Percentiles rank a stretch among this genome's conserved stretches.
phyloP scores from a whole-genome alignment of 2,329 filamentous ascomycete species.

The Zymoseptoria brevis region DNA sequence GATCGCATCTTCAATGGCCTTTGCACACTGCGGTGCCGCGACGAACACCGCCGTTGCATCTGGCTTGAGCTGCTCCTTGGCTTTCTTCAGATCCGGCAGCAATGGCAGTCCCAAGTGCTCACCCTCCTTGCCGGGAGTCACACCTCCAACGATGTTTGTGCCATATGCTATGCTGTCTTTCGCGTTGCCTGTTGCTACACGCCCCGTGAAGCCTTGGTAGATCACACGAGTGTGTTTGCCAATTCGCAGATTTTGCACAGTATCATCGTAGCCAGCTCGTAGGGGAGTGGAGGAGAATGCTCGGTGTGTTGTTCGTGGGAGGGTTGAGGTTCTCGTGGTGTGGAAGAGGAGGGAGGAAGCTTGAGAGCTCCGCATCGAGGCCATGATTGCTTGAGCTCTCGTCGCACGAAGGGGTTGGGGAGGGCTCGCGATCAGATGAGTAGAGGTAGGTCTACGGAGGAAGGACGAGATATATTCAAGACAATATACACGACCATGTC shows the following conservation, averaged over 20 bases:
- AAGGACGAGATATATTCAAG: neutral
- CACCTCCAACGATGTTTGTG: conserved; percentile 71
- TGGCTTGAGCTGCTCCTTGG: conserved; percentile 62
- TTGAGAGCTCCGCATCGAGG: conserved; percentile 15
- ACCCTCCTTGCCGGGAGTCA: conserved; percentile 61
- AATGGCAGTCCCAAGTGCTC: conserved; percentile 68
- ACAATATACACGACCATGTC: neutral
- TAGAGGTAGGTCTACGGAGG: neutral
- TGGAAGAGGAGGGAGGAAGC: conserved; percentile 13
- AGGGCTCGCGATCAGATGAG: neutral
- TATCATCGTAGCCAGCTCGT: conserved; percentile 48
- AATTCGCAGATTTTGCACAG: conserved; percentile 58
- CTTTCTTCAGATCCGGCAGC: conserved; percentile 59
- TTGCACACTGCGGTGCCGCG: conserved; percentile 62
- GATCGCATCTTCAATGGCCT: conserved; percentile 71
- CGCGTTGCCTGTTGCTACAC: conserved; percentile 65
- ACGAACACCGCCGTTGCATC: conserved; percentile 76
- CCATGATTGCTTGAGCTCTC: conserved; percentile 12
- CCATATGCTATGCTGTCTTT: conserved; percentile 69
- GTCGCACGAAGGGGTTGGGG: neutral
- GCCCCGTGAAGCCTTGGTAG: conserved; percentile 64
- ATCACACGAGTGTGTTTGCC: conserved; percentile 59
- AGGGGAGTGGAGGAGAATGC: conserved; percentile 23
- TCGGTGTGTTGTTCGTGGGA: conserved; percentile 7
- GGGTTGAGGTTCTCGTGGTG: conserved; percentile 6